These are phyloP conservation scores for Diaporthe citriasiana DNA, from an alignment of 2,329 filamentous ascomycete species.

Conservation along the genomic window DNA sequence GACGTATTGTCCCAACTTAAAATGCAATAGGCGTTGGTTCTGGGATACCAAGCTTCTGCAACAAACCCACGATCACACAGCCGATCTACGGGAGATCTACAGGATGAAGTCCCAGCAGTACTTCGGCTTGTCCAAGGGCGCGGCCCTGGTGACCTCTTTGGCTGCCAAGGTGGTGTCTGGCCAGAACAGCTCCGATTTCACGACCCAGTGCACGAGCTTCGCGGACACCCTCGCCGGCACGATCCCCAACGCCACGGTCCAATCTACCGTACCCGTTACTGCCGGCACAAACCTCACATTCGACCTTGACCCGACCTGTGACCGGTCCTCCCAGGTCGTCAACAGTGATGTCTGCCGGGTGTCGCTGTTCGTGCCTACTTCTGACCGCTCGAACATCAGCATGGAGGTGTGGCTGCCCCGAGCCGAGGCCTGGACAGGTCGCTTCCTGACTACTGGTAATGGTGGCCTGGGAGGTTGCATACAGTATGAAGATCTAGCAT, in stretches of 20 bases:
- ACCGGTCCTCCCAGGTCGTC: constrained; percentile 43
- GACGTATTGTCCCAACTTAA: constrained; percentile 6
- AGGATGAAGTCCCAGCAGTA: constrained; percentile 22
- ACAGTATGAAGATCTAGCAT: constrained; percentile 59
- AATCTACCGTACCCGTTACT: constrained; percentile 54
- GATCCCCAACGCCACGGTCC: constrained; percentile 53
- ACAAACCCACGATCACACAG: constrained; percentile 7
- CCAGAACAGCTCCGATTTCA: constrained; percentile 36
- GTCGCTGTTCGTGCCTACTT: constrained; percentile 48
- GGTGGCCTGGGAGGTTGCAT: constrained; percentile 63
- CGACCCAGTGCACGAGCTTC: constrained; percentile 46
- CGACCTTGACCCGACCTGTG: constrained; percentile 56
- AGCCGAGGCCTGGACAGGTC: constrained; percentile 56
- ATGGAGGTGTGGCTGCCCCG: constrained; percentile 62
- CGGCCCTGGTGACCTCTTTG: constrained; percentile 14
- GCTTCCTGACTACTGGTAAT: constrained; percentile 63
- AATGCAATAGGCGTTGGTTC: not conserved
- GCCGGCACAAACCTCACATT: constrained; percentile 57
- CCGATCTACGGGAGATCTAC: constrained; percentile 26
- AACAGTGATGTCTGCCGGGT: constrained; percentile 49
- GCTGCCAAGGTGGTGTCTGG: constrained; percentile 16
- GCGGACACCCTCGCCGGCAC: constrained; percentile 47
- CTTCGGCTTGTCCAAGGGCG: constrained; percentile 5
- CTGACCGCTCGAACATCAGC: constrained; percentile 58
- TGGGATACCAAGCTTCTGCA: constrained; percentile 21